Evolutionary conservation across 2,329 filamentous ascomycete genomes (phyloP), one percentile per base, ranked within the genome.

Genomic region (Boeremia exigua): DNA sequence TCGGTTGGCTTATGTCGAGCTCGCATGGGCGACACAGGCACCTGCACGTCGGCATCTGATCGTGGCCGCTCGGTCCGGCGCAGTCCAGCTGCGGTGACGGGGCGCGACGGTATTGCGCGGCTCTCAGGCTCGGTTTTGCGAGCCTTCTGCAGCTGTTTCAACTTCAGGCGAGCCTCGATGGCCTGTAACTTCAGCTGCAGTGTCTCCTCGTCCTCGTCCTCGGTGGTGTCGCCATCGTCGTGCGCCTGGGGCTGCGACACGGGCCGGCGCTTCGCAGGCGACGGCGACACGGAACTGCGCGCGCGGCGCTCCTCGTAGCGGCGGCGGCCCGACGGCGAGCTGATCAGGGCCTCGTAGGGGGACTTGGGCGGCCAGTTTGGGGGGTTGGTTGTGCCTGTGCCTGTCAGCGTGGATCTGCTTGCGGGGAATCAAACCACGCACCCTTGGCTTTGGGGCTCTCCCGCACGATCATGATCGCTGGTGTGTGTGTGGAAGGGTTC

Each of bases 161-260:
- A 77, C 75, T 89, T 95, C 48, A 98, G 78, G 57, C 89, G 88
- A 6, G 93, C 92, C 75, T 98, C 88, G 55, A 99, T 96, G 51
- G 91, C 92, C 61, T 93, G 88, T 5, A 98, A 80, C 72, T 96
- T 88, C 59, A 99, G 79, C 70, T 96, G 86, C 30, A 98, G 78
- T 1, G 87, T 96, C 79, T 98, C 93, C 74, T 97, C 94, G 8
- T 82, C 89, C 4, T 91, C 89, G 78, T 97, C 93, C 71, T 97
- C 93, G 10, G 81, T 88, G 2, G 90, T 88, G 0, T 88, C 86
- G 9, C 86, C 62, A 7, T 66, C 62, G 29, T 56, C 49, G 4
- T 39, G 32, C n/a, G 53, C 47, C 25, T 43, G 61, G 33, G 62
- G 61, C 43, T 48, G 44, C 44, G 66, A 68, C 54, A 68, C 51